Conservation (phyloP, 495 filamentous ascomycete genomes). For the Bryoglossum gracile region DNA sequence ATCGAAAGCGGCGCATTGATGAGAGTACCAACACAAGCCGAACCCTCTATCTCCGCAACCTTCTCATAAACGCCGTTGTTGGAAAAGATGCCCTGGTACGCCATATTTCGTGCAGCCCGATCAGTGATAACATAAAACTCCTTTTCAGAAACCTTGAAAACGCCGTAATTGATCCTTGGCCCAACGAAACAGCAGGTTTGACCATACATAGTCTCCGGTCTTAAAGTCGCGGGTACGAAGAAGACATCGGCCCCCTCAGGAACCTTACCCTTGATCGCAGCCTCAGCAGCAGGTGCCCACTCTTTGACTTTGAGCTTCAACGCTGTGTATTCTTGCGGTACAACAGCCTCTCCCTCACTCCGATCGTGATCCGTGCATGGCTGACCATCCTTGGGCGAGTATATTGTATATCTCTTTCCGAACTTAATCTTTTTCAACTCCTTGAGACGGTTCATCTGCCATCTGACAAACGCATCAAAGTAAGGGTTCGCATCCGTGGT, state of each 20-base stretch:
- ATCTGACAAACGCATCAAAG: slow-evolving; percentile 91
- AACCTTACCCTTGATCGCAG: slow-evolving; percentile 67
- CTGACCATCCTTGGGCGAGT: slow-evolving; percentile 94
- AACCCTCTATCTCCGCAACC: slow-evolving; percentile 62
- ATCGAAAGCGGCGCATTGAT: slow-evolving; percentile 87
- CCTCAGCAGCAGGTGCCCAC: slow-evolving; percentile 66
- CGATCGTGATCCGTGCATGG: slow-evolving; percentile 98
- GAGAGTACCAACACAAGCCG: slow-evolving; percentile 76
- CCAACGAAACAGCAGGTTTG: slow-evolving; percentile 95
- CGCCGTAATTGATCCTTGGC: slow-evolving; percentile 80
- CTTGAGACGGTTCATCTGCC: slow-evolving; percentile 93
- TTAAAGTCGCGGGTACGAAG: slow-evolving; percentile 84
- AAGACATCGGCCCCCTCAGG: slow-evolving; percentile 75
- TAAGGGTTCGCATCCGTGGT: slow-evolving; percentile 97
- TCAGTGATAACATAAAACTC: slow-evolving; percentile 84
- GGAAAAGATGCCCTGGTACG: slow-evolving; percentile 82
- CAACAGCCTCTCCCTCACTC: slow-evolving; percentile 82
- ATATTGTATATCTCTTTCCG: slow-evolving; percentile 89
- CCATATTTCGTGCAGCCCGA: slow-evolving; percentile 89
- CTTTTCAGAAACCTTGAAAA: slow-evolving; percentile 76
- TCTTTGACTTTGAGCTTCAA: slow-evolving; percentile 85
- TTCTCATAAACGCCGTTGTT: slow-evolving; percentile 67
- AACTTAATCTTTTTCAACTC: slow-evolving; percentile 91
- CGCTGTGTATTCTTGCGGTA: slow-evolving; percentile 85
- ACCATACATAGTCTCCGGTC: slow-evolving; percentile 98